Percentiles rank a stretch among this genome's conserved stretches.
Conservation (phyloP, 176 grass and related monocot species). For the Aegilops speltoides region DNA sequence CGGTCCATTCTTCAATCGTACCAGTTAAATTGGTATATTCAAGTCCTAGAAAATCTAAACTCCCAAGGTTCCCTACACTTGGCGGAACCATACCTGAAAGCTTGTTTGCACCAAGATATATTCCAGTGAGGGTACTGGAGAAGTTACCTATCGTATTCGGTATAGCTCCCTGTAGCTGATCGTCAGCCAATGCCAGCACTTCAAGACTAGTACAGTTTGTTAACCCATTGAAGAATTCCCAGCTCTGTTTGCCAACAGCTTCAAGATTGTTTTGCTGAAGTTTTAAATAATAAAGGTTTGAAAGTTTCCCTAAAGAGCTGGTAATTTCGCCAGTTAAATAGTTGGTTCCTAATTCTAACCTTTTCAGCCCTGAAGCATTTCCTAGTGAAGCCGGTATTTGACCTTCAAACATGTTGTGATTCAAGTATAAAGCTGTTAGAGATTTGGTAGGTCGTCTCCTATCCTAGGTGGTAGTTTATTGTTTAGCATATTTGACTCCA, state of each 20-base stretch:
- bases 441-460: constrained; percentile 11
- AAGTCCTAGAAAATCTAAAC: not conserved
- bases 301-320: not conserved
- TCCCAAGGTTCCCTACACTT: not conserved
- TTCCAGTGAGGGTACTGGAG: fast-evolving
- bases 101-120: not conserved
- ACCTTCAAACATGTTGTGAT: not conserved
- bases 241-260: not conserved
- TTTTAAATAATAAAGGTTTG: not conserved
- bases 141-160: not conserved
- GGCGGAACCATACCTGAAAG: not conserved
- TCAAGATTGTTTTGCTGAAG: not conserved
- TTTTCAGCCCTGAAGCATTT: not conserved
- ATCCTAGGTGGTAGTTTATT: not conserved
- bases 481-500: not conserved
- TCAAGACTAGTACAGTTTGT: not conserved
- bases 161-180: not conserved
- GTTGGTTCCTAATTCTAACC: not conserved
- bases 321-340: not conserved
- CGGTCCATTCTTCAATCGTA: not conserved
- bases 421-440: not conserved
- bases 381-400: constrained; percentile 27
- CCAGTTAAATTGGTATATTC: not conserved
- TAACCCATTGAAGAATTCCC: not conserved
- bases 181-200: fast-evolving